phyloP scores from a whole-genome alignment of 1,139 yeast species.

The Saccharomyces hybrid region DNA sequence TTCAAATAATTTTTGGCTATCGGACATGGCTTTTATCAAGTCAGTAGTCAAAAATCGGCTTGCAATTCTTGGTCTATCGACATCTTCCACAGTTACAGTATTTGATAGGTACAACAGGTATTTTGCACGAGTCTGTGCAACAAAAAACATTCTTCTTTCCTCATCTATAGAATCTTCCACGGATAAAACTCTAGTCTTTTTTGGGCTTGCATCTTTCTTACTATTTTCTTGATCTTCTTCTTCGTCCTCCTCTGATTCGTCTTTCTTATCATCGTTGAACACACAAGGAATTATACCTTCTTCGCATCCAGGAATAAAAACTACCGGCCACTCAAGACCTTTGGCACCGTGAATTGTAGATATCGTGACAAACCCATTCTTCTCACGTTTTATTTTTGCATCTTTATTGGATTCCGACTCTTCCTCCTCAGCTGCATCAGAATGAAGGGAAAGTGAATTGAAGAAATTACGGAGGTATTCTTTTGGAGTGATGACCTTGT shows the following conservation, averaged over 20 bases:
- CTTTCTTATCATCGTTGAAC: conserved; percentile 35
- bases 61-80: conserved; percentile 18
- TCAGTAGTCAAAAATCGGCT: conserved; percentile 29
- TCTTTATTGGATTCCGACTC: conserved; percentile 11
- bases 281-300: conserved; percentile 54
- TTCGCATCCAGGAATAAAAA: conserved; percentile 65
- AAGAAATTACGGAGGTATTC: conserved; percentile 46
- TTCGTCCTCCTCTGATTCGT: conserved; percentile 32
- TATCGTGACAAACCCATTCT: conserved; percentile 34
- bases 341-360: conserved; percentile 89
- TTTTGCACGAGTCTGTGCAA: conserved; percentile 81
- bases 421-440: conserved; percentile 13
- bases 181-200: conserved; percentile 11
- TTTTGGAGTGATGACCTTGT: conserved; percentile 8
- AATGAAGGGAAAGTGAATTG: conserved; percentile 53
- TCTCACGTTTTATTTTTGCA: conserved; percentile 15
- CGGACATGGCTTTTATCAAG: conserved; percentile 23
- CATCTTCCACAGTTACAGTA: conserved; percentile 18
- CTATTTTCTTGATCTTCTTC: conserved; percentile 13
- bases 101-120: conserved; percentile 34
- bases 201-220: conserved; percentile 14
- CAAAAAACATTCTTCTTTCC: conserved; percentile 79
- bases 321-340: conserved; percentile 93
- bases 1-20: conserved; percentile 24
- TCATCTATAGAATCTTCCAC: conserved; percentile 42